Base-by-base conservation (phyloP, 2,329 filamentous ascomycete genomes). In the Coleophoma eucalyptorum region DNA sequence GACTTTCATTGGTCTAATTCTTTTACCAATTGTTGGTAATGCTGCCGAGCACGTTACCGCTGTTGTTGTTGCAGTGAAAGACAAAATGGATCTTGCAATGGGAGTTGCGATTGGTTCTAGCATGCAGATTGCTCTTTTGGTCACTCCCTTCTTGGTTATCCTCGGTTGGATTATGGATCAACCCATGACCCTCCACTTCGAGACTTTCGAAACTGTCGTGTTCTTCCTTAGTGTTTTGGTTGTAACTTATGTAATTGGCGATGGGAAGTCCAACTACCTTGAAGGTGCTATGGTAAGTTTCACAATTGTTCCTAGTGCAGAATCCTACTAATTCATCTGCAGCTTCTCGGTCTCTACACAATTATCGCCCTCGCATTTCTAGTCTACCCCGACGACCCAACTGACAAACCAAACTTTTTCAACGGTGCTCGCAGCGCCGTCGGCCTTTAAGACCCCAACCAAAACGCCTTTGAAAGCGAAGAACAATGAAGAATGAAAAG, bases 201-300 rank as follows among this genome's bases (percentile, higher is more conserved):
- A 92, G 72, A 88, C 80, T 3, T 89, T 91, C 61, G 85, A 90
- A 72, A 90, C 87, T 0, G 84, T 91, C 38, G 81, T 86, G 1
- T 91, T 91, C 67, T 88, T 87, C 50, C 76, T 91, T 48, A 87
- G 85, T 10, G 86, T 89, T 2, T 69, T 91, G 40, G 86, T 91
- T 32, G 87, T 90, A 33, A 89, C 81, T 50, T 91, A 83, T 68
- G 87, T 80, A 3, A 86, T 92, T 41, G 85, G 89, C 64, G 89
- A 93, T 63, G 89, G 89, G 62, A 89, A 88, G 68, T 89, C 84
- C 13, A 94, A 93, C 68, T 93, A 91, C 60, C 79, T 93, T 19
- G 89, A 93, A 67, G 89, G 89, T 42, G 86, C 86, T 44, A 87
- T 93, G 80, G 79, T 84, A 67, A 60, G 69, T 43, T 38, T 26